These are phyloP conservation scores for Liriodendron chinense DNA, from an alignment of 164 flowering plant genomes.

Conservation along the genomic window DNA sequence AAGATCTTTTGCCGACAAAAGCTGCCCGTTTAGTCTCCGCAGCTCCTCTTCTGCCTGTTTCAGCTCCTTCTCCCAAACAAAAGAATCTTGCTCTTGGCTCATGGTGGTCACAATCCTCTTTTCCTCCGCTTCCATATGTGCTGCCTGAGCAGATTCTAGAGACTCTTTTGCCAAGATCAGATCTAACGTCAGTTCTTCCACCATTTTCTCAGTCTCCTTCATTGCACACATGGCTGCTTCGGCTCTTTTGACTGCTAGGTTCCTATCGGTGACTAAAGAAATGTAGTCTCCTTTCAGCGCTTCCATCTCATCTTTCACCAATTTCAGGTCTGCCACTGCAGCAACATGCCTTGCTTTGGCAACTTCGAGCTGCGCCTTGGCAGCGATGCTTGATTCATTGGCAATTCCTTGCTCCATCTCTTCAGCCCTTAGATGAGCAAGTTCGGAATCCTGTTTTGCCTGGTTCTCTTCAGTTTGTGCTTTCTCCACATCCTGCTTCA, in stretches of 20 bases:
- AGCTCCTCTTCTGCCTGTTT: conserved; percentile 80
- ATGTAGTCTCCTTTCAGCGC: conserved; percentile 41
- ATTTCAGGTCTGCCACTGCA: conserved; percentile 62
- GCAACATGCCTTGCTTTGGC: conserved; percentile 64
- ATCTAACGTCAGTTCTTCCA: conserved; percentile 80
- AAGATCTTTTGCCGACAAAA: conserved; percentile 53
- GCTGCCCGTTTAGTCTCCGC: conserved; percentile 46
- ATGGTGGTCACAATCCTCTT: conserved; percentile 70
- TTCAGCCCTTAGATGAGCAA: conserved; percentile 65
- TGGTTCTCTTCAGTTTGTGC: conserved; percentile 84
- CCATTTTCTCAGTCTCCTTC: conserved; percentile 70
- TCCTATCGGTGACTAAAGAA: conserved; percentile 53
- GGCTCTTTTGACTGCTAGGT: conserved; percentile 50
- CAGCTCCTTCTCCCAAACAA: conserved; percentile 70
- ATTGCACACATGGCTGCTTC: conserved; percentile 56
- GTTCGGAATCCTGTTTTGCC: conserved; percentile 85
- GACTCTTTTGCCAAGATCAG: conserved; percentile 71
- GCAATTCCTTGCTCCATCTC: conserved; percentile 85
- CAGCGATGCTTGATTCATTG: conserved; percentile 77
- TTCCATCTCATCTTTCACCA: conserved; percentile 71
- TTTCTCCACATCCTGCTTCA: conserved; percentile 74
- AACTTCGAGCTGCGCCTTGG: conserved; percentile 85
- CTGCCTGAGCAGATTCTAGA: conserved; percentile 73
- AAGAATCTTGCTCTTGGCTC: conserved; percentile 69
- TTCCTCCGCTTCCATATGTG: conserved; percentile 89